A percentile compares a stretch with the other conserved stretches of the same genome.
These are phyloP conservation scores for Ustilago shanxiensis DNA, from an alignment of 1,284 basidiomycete species.

Conservation along the genomic window DNA sequence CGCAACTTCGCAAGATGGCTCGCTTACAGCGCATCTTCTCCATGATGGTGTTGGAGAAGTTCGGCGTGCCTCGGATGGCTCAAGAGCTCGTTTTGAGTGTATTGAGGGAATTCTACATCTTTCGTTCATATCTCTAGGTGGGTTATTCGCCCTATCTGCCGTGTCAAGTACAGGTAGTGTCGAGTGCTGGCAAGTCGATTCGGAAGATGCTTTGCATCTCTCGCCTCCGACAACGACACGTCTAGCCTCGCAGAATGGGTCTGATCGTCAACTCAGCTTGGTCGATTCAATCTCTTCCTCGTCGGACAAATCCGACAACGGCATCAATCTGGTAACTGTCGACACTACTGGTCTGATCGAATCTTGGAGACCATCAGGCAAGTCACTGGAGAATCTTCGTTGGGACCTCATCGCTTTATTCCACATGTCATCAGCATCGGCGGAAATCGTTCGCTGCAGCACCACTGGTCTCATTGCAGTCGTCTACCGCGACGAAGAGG, in stretches of 20 bases:
- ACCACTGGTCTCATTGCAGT: constrained; percentile 25
- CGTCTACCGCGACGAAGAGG: constrained; percentile 11
- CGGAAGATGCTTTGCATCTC: constrained; percentile 4
- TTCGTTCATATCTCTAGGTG: constrained; percentile 4
- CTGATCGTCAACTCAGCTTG: constrained; percentile 10
- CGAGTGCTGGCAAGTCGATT: constrained; percentile 14
- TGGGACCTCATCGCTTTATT: constrained; percentile 15
- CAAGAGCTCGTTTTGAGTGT: constrained; percentile 10
- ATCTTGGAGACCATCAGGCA: neutral
- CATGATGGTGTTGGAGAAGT: constrained; percentile 15
- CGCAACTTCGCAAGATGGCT: constrained; percentile 22
- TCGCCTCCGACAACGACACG: neutral
- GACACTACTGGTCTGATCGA: constrained; percentile 19
- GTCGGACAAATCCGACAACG: neutral
- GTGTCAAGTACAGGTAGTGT: constrained; percentile 9
- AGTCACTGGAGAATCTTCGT: constrained; percentile 1
- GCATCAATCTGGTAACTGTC: constrained; percentile 16
- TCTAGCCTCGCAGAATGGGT: neutral
- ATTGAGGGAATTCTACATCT: constrained; percentile 15
- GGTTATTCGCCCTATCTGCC: constrained; percentile 7
- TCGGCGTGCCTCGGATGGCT: constrained; percentile 4
- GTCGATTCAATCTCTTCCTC: constrained; percentile 6
- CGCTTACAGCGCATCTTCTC: constrained; percentile 1
- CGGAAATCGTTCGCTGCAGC: constrained; percentile 8
- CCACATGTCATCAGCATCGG: neutral